Percentiles rank a stretch among this genome's conserved stretches.
phyloP scores from a whole-genome alignment of 495 filamentous ascomycete species.

The Cenococcum geophilum region DNA sequence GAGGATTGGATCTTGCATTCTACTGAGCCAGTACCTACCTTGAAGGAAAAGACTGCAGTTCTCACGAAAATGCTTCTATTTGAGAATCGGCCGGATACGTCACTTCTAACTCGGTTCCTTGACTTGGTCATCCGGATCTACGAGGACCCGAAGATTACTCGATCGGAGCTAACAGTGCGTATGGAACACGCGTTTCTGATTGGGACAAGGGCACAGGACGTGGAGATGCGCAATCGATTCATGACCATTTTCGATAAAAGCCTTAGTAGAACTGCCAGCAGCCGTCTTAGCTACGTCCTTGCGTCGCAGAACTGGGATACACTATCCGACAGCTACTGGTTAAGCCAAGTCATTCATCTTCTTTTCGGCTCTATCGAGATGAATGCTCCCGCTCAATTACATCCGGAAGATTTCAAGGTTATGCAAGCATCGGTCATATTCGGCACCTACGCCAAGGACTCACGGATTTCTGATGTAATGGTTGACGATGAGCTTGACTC shows the following conservation, averaged over 20 bases:
- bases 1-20: conserved; percentile 92
- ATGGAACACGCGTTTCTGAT: conserved; percentile 98
- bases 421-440: conserved; percentile 65
- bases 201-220: conserved; percentile 85
- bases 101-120: conserved; percentile 83
- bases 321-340: conserved; percentile 89
- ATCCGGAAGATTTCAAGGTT: conserved; percentile 75
- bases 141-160: conserved; percentile 88
- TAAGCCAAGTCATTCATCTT: conserved; percentile 86
- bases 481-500: conserved; percentile 73
- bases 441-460: conserved; percentile 62
- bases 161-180: conserved; percentile 90
- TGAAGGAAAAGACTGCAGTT: conserved; percentile 97
- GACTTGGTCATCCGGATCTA: conserved; percentile 96
- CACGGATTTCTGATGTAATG: conserved; percentile 64
- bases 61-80: conserved; percentile 96
- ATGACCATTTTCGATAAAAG: conserved; percentile 90
- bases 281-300: conserved; percentile 79
- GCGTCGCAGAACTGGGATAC: conserved; percentile 97
- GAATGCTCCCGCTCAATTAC: conserved; percentile 65
- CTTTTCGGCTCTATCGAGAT: conserved; percentile 86
- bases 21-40: conserved; percentile 84
- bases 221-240: conserved; percentile 95
- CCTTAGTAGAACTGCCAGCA: conserved; percentile 77
- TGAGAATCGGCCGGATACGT: conserved; percentile 72